Evolutionary conservation across 495 filamentous ascomycete genomes (phyloP).

Genomic region (Aspergillus nanangensis): DNA sequence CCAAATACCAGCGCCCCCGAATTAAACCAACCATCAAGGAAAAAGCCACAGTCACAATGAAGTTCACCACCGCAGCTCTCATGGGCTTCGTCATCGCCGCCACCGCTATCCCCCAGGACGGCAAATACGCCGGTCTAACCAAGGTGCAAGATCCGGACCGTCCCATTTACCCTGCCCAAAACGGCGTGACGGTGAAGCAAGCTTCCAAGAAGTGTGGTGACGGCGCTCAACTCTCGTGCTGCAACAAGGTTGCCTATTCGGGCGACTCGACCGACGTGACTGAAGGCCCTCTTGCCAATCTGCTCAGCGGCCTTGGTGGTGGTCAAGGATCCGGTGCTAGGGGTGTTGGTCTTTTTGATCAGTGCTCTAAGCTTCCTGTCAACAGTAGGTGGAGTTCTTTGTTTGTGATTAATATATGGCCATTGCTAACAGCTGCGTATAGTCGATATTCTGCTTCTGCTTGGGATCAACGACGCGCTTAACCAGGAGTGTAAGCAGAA

Average conservation of each 20-base stretch:
- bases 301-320: too few species aligned
- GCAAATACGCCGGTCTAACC: too few species aligned
- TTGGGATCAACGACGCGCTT: constrained; percentile 40
- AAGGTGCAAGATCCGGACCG: too few species aligned
- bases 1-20: too few species aligned
- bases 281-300: too few species aligned
- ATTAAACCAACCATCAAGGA: too few species aligned
- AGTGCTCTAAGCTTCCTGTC: constrained; percentile 38
- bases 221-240: constrained; percentile 47
- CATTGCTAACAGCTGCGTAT: constrained; percentile 10
- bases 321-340: constrained; percentile 29
- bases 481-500: constrained; percentile 51
- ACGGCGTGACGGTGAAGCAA: constrained; percentile 42
- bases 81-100: too few species aligned
- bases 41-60: too few species aligned
- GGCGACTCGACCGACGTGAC: constrained; percentile 36
- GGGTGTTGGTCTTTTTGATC: constrained; percentile 28
- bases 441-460: constrained; percentile 25
- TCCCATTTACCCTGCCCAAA: constrained; percentile 35
- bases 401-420: background rate
- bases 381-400: constrained; percentile 13
- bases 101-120: too few species aligned
- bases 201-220: constrained; percentile 45
- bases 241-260: constrained; percentile 41
- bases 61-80: too few species aligned